phyloP scores from a whole-genome alignment of 495 filamentous ascomycete species.

The Lichina pygmaea region DNA sequence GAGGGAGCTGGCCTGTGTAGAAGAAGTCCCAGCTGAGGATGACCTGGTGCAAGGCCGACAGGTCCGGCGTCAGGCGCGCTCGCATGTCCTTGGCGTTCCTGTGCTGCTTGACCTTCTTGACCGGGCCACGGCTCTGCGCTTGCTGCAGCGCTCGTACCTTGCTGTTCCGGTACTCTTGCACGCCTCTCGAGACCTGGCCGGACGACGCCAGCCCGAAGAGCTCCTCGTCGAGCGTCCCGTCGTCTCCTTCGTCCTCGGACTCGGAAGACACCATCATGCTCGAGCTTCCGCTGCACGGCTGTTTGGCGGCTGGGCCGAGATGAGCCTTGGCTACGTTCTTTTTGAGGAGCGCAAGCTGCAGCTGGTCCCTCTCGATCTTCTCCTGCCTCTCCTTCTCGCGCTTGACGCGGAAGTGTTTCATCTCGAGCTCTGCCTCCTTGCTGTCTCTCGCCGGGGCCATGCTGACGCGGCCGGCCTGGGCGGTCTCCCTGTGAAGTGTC shows the following conservation, averaged over 20 bases:
- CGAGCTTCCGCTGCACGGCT: conserved; percentile 10
- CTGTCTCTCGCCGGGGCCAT: conserved; percentile 14
- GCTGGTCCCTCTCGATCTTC: conserved; percentile 41
- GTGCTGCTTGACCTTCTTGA: conserved; percentile 50
- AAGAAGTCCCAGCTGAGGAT: conserved; percentile 90
- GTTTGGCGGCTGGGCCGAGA: conserved; percentile 10
- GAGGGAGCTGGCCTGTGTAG: conserved; percentile 59
- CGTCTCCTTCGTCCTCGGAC: conserved; percentile 43
- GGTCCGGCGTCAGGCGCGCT: conserved; percentile 68
- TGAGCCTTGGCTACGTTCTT: conserved; percentile 22
- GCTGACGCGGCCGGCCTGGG: conserved; percentile 12
- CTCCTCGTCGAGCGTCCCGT: conserved; percentile 33
- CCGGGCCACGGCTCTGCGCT: conserved; percentile 28
- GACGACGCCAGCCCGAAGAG: conserved; percentile 24
- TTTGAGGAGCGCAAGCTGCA: conserved; percentile 36
- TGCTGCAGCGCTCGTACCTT: conserved; percentile 23
- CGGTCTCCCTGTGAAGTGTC: conserved; percentile 4
- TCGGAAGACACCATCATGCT: conserved; percentile 67
- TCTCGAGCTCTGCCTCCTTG: conserved; percentile 13
- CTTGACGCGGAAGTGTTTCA: conserved; percentile 32
- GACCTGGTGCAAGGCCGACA: conserved; percentile 56
- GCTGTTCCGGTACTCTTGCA: conserved; percentile 26
- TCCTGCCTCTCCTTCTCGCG: conserved; percentile 47
- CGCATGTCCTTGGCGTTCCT: conserved; percentile 79
- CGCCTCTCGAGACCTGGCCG: conserved; percentile 16